Base-by-base conservation (phyloP, 2,329 filamentous ascomycete species). In the Colletotrichum melonis region DNA sequence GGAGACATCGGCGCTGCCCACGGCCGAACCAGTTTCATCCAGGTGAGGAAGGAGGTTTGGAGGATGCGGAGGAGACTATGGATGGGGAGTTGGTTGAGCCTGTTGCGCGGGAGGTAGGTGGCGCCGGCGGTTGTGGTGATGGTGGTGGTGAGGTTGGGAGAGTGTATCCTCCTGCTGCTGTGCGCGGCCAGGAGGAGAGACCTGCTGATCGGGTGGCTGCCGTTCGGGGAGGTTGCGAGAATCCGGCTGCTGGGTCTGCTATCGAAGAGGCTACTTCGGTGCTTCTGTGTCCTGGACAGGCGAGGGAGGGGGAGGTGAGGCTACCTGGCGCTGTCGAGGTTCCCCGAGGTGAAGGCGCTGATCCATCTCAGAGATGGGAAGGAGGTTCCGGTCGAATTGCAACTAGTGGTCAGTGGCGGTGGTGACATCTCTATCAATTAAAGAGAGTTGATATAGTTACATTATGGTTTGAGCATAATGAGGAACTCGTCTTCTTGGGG, bases 1-100 rank as follows among this genome's bases (percentile, higher is more conserved):
- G 54, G 16, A 28, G 73, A 26, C 73, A 74, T 8, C 11, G 16
- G 16, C 9, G 54, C 5, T 74, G 58, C 32, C 55, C 46, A 5
- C 38, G 55, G 9, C 71, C 71, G 32, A 70, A 64, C 9, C 30
- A 22, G 5, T 64, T 64, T 4, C 22, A 32, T 24, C 30, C 38
- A 3, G 26, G 42, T 9, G 42, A 49, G 12, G 38, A 6, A 3
- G 38, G 14, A 1, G 16, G 14, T 3, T n/a, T 22, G 16, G 42
- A n/a, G 16, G 19, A 11, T 35, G 1, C 1, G 19, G 42, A 49
- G 42, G 42, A 49, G 19, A 49, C 42, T 49, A 49, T 49, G 42
- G 42, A 49, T 3, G 7, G 63, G 11, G 59, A 64, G 5, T 14
- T 19, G n/a, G 42, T 32, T 5, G 28, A 26, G 12, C 19, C 26